Percentiles rank a stretch among this genome's conserved stretches.
Conservation (phyloP, 2,329 filamentous ascomycete genomes). For the Cryphonectria nitschkei region DNA sequence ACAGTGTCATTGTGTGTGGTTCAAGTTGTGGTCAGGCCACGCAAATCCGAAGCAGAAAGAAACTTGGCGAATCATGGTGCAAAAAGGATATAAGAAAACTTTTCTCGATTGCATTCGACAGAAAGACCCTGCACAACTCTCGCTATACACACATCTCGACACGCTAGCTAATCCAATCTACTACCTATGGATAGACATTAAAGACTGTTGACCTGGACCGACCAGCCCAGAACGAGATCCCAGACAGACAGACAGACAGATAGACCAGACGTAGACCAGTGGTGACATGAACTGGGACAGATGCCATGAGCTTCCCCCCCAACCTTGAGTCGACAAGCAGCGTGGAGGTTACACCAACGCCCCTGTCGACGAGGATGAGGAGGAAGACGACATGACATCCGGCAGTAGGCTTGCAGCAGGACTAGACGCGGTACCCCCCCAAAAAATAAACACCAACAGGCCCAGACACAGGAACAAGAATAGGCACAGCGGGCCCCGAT, state of each 20-base stretch:
- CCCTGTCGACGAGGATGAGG: background rate
- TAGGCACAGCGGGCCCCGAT: constrained; percentile 1
- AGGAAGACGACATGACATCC: background rate
- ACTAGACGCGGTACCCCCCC: background rate
- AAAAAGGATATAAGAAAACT: constrained; percentile 16
- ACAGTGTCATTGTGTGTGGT: no score
- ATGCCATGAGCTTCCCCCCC: background rate
- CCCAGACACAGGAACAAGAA: background rate
- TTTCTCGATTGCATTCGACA: constrained; percentile 26
- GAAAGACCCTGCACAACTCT: constrained; percentile 15
- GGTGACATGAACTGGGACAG: constrained; percentile 6
- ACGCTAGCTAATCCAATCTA: constrained; percentile 21
- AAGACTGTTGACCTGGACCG: constrained; percentile 2
- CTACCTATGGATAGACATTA: constrained; percentile 21
- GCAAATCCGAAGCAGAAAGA: no score
- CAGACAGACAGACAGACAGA: constrained; percentile 6
- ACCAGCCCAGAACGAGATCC: background rate
- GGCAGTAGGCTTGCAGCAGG: background rate
- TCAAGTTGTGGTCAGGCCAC: background rate
- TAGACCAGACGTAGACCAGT: constrained; percentile 8
- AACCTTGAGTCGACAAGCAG: background rate
- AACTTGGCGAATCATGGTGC: background rate
- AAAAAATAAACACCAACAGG: background rate
- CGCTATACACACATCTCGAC: constrained; percentile 27
- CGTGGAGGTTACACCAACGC: no score